A percentile compares a stretch with the other conserved stretches of the same genome.
phyloP scores from a whole-genome alignment of 495 filamentous ascomycete species.

The Chaetomidium leptoderma region DNA sequence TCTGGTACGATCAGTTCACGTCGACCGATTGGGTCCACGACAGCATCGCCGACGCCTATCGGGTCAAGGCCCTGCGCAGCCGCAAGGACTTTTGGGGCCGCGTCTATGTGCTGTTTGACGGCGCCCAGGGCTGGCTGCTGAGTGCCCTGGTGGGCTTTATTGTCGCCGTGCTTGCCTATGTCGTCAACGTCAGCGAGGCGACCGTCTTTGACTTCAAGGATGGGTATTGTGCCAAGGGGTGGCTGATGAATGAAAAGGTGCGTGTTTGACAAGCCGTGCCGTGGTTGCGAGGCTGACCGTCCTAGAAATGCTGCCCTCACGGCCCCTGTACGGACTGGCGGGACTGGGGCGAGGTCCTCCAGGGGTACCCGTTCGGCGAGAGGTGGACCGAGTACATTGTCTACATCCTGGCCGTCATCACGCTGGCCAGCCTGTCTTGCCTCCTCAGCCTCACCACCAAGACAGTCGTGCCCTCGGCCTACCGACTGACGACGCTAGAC shows the following conservation, averaged over 20 bases:
- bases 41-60: slow-evolving; percentile 88
- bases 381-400: slow-evolving; percentile 68
- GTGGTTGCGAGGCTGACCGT: slow-evolving; percentile 6
- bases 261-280: not conserved
- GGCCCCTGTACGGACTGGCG: slow-evolving; percentile 66
- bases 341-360: slow-evolving; percentile 68
- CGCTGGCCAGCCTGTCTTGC: slow-evolving; percentile 72
- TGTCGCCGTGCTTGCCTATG: slow-evolving; percentile 81
- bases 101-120: slow-evolving; percentile 71
- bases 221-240: slow-evolving; percentile 72
- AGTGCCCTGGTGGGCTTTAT: slow-evolving; percentile 87
- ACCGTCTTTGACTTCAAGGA: slow-evolving; percentile 85
- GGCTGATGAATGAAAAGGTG: slow-evolving; percentile 67
- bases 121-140: slow-evolving; percentile 90
- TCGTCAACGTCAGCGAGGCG: slow-evolving; percentile 80
- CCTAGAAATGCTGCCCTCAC: slow-evolving; percentile 65
- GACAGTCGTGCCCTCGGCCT: slow-evolving; percentile 83
- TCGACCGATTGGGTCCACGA: slow-evolving; percentile 99
- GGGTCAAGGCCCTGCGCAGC: slow-evolving; percentile 74
- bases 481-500: slow-evolving; percentile 81
- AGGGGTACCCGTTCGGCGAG: slow-evolving; percentile 49
- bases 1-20: slow-evolving; percentile 99
- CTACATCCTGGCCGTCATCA: slow-evolving; percentile 66
- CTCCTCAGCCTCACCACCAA: slow-evolving; percentile 79
- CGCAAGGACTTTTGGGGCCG: slow-evolving; percentile 82